A percentile compares a stretch with the other conserved stretches of the same genome.
Conservation (phyloP, 2,329 filamentous ascomycete genomes). For the Calonectria hawksworthii region DNA sequence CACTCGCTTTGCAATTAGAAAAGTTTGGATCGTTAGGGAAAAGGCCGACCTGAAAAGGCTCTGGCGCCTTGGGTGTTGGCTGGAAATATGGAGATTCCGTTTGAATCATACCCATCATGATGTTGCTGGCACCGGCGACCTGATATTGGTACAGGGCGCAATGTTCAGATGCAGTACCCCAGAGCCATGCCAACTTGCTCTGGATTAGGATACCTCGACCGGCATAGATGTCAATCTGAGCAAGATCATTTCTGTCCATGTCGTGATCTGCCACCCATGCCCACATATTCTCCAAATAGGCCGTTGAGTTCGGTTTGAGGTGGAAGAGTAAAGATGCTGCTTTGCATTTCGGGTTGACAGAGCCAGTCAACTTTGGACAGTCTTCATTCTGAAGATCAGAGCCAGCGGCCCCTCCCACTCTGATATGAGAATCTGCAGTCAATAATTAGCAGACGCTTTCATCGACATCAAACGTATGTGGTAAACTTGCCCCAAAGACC, state of each 20-base stretch:
- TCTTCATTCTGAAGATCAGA: constrained; percentile 84
- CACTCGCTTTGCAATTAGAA: constrained; percentile 57
- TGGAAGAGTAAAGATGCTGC: constrained; percentile 81
- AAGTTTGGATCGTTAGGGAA: constrained; percentile 79
- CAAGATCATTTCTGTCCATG: constrained; percentile 79
- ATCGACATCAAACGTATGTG: too few relatives aligned
- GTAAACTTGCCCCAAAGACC: constrained; percentile 83
- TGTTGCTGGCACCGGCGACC: constrained; percentile 79
- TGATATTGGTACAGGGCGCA: constrained; percentile 86
- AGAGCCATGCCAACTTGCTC: constrained; percentile 80
- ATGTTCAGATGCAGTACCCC: constrained; percentile 80
- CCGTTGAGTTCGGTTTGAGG: constrained; percentile 71
- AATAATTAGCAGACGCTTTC: too few relatives aligned
- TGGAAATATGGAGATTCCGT: constrained; percentile 93
- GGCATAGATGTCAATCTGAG: constrained; percentile 89
- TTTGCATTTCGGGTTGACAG: constrained; percentile 74
- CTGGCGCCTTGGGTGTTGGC: constrained; percentile 80
- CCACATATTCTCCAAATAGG: constrained; percentile 91
- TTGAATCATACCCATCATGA: constrained; percentile 88
- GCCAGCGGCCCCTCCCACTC: constrained; percentile 88
- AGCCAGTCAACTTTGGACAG: constrained; percentile 82
- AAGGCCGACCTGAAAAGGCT: constrained; percentile 72
- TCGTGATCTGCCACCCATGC: constrained; percentile 94
- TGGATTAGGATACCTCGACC: constrained; percentile 88
- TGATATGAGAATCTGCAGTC: constrained; percentile 98